Conservation (phyloP, 2,329 filamentous ascomycete genomes). For the Diaporthe australafricana region DNA sequence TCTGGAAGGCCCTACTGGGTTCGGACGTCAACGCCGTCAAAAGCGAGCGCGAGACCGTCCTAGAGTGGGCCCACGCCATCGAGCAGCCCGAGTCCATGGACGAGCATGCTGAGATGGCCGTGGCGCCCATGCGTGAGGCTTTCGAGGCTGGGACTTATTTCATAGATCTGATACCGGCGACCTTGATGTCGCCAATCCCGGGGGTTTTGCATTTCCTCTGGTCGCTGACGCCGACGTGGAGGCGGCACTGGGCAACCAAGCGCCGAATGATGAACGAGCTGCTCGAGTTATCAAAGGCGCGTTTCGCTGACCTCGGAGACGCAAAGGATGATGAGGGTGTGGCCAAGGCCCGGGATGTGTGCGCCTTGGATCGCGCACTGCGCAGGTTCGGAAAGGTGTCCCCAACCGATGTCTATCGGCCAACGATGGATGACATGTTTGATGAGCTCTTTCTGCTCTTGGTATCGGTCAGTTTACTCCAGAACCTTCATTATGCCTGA, state of each 20-base stretch:
- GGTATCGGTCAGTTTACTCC: conserved; percentile 20
- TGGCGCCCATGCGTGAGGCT: conserved; percentile 26
- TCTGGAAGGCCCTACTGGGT: conserved; percentile 34
- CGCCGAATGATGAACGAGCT: conserved; percentile 17
- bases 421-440: conserved; percentile 33
- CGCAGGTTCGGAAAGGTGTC: conserved; percentile 30
- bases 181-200: conserved; percentile 27
- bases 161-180: conserved; percentile 24
- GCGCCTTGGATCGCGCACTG: conserved; percentile 29
- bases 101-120: conserved; percentile 21
- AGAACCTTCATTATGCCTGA: neutral
- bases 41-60: conserved; percentile 42
- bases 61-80: conserved; percentile 45
- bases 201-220: conserved; percentile 24
- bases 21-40: conserved; percentile 24
- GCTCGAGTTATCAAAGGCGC: conserved; percentile 10
- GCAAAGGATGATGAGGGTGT: neutral
- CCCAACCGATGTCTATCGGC: conserved; percentile 22
- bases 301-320: conserved; percentile 28
- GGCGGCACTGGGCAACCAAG: conserved; percentile 30
- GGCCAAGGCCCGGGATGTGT: conserved; percentile 22
- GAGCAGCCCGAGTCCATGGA: conserved; percentile 33
- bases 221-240: conserved; percentile 33
- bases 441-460: conserved; percentile 32
- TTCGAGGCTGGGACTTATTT: conserved; percentile 30